Evolutionary conservation across 208 protist genomes (phyloP).

Genomic region (Tetramitus jugosus): DNA sequence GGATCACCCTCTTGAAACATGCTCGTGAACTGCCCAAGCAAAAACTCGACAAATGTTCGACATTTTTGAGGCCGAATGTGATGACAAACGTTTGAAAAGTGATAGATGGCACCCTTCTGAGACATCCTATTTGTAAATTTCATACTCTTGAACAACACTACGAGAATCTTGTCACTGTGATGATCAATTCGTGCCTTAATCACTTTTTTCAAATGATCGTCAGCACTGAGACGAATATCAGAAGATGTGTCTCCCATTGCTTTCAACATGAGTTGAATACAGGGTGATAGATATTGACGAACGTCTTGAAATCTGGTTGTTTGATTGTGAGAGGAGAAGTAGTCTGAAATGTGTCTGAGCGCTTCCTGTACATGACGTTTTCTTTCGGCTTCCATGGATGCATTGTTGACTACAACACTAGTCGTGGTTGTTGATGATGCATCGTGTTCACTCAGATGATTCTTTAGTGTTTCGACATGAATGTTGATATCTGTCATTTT

Average conservation of each 20-base stretch:
- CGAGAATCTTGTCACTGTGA: not conserved
- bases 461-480: too few relatives aligned
- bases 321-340: too few relatives aligned
- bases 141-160: conserved; percentile 6
- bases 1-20: not conserved
- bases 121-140: not conserved
- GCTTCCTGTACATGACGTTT: too few relatives aligned
- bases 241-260: not conserved
- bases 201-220: conserved; percentile 1
- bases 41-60: not conserved
- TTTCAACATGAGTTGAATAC: not conserved
- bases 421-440: too few relatives aligned
- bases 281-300: not conserved
- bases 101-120: not conserved
- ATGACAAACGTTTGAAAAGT: conserved; percentile 8
- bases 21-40: not conserved
- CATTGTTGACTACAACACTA: too few relatives aligned
- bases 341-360: too few relatives aligned
- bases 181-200: not conserved
- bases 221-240: not conserved
- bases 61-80: conserved; percentile 19
- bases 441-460: too few relatives aligned
- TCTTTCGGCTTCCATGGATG: too few relatives aligned
- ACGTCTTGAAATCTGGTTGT: too few relatives aligned
- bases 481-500: too few relatives aligned